These are phyloP conservation scores for Baudoinia panamericana DNA, from an alignment of 495 filamentous ascomycete genomes.

Conservation along the genomic window DNA sequence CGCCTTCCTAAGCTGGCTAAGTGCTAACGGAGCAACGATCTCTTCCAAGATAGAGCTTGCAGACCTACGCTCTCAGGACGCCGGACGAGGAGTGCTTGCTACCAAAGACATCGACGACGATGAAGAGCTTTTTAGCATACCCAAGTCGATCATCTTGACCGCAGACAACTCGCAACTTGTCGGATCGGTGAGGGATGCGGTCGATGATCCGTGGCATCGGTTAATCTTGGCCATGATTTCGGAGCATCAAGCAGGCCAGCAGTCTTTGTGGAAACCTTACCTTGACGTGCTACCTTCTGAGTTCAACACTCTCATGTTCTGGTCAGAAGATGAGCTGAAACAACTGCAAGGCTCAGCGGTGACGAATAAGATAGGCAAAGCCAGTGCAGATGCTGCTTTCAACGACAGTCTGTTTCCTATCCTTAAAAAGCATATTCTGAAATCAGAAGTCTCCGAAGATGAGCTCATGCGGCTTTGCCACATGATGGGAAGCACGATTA, in stretches of 20 bases:
- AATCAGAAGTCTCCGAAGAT: slow-evolving; percentile 29
- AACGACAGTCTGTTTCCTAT: slow-evolving; percentile 48
- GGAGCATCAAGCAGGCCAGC: slow-evolving; percentile 49
- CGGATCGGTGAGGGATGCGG: slow-evolving; percentile 10
- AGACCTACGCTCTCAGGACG: slow-evolving; percentile 39
- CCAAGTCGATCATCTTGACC: slow-evolving; percentile 40
- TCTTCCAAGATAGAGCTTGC: slow-evolving; percentile 42
- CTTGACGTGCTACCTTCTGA: slow-evolving; percentile 61
- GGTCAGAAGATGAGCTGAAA: slow-evolving; percentile 55
- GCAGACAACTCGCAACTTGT: slow-evolving; percentile 27
- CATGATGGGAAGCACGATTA: slow-evolving; percentile 71
- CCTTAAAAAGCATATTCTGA: slow-evolving; percentile 35
- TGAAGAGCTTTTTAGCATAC: slow-evolving; percentile 53
- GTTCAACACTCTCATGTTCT: slow-evolving; percentile 88
- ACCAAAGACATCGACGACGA: slow-evolving; percentile 43
- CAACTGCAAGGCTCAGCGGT: slow-evolving; percentile 70
- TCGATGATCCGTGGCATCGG: slow-evolving; percentile 40
- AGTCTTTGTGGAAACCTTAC: slow-evolving; percentile 67
- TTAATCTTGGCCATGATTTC: slow-evolving; percentile 72
- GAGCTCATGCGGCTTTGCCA: slow-evolving; percentile 46
- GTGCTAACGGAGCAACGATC: slow-evolving; percentile 37
- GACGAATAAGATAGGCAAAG: slow-evolving; percentile 61
- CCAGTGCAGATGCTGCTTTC: slow-evolving; percentile 58
- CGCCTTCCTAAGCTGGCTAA: slow-evolving; percentile 44
- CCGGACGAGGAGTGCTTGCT: slow-evolving; percentile 52